Base-by-base conservation (phyloP, 176 grass and related monocot species). In the Ananas comosus region DNA sequence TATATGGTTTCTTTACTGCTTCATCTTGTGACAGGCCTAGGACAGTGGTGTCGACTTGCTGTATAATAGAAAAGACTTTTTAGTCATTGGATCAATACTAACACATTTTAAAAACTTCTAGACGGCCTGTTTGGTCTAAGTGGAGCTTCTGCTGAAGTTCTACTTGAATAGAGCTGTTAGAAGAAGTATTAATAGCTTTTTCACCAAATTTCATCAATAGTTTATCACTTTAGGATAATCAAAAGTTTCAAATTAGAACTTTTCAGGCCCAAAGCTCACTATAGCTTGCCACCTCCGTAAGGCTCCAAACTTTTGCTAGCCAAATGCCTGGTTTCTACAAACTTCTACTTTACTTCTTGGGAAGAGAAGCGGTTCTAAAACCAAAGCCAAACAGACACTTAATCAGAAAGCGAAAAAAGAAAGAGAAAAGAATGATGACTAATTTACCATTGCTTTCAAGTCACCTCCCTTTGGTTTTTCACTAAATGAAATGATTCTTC, bases 381-480 rank as follows among this genome's bases (percentile, higher is more conserved):
- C 10, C 50, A 11, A 49, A 12, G 19, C 42, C 13, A 4, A 17
- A 64, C 18, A 12, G 10, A 12, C 13, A 17, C 8, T 2, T 23
- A 65, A 6, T 12, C 61, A 69, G 18, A 3, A 81, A 11, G 61
- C 33, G 5, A 54, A 13, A 77, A 56, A 16, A 47, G 17, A 5
- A 54, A 13, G 61, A 21, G 61, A 12, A 12, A 71, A 27, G n/a
- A 75, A 13, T 48, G 18, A 1, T 19, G 57, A 48, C 12, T 11
- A 65, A 61, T 78, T 87, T 83, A 97, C 94, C 89, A 93, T 97
- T 13, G 82, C 82, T 51, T 92, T 97, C 13, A 97, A 81, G 12
- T 88, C 84, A 80, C 76, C 71, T 73, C 94, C 89, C 81, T 83
- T 97, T 63, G 94, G 89, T 51, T 97, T 93, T 78, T 97, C 94